Conservation (phyloP, 176 grass and related monocot species). For the Eremochloa ophiuroides region DNA sequence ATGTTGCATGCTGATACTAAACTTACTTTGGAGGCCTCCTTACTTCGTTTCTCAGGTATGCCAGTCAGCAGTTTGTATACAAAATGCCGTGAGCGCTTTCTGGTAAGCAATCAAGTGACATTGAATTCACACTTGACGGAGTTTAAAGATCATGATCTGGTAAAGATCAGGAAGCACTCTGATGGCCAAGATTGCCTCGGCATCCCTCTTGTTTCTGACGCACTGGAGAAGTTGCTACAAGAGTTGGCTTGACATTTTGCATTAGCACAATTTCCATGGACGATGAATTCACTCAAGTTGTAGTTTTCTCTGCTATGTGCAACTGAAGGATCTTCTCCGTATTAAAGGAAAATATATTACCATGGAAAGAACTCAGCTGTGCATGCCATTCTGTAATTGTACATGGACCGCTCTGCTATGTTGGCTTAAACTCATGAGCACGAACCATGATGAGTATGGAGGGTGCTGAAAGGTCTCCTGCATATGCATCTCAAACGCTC, state of each 20-base stretch:
- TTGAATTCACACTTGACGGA: conserved; percentile 88
- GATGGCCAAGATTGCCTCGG: conserved; percentile 87
- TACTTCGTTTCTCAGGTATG: conserved; percentile 66
- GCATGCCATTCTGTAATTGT: background rate
- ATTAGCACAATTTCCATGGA: background rate
- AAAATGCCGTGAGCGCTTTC: conserved; percentile 83
- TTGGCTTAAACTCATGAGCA: background rate
- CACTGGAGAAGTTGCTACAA: conserved; percentile 67
- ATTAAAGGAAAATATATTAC: background rate
- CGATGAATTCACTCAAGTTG: background rate
- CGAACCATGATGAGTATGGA: background rate
- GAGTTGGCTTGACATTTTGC: conserved; percentile 52
- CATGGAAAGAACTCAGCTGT: conserved; percentile 1
- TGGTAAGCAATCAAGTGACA: conserved; percentile 92
- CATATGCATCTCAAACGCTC: background rate
- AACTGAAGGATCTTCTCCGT: background rate
- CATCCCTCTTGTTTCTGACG: conserved; percentile 76
- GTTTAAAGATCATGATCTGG: conserved; percentile 92
- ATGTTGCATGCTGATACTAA: conserved; percentile 2
- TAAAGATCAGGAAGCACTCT: conserved; percentile 81
- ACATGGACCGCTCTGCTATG: background rate
- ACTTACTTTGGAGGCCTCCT: conserved; percentile 4
- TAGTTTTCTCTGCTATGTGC: background rate
- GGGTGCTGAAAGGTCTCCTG: background rate
- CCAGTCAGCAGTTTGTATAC: conserved; percentile 73